Evolutionary conservation across 164 flowering plant genomes (phyloP), one percentile per base, ranked within the genome.

Genomic region (Tinospora cordifolia): DNA sequence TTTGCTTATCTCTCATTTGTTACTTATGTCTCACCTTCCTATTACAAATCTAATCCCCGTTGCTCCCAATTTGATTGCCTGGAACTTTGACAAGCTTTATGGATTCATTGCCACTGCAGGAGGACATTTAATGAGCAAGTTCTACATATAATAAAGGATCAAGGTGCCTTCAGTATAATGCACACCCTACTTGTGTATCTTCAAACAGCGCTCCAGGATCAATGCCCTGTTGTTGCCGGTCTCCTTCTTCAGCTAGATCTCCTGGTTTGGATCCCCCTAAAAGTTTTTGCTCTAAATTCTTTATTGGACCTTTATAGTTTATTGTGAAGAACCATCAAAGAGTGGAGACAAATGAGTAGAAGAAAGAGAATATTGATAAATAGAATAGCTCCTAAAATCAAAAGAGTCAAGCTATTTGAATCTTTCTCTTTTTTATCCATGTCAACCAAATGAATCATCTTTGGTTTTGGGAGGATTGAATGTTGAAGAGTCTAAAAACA

Each of bases 161-260:
- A 85, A 79, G 91, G 90, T 26, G 49, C 83, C 54, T 85, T 80
- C 63, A 88, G 90, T 68, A 84, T 88, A 66, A 88, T 86, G 93
- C 96, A 90, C 69, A 73, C 80, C 15, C 86, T 90, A 67, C 86
- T 90, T 10, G 72, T 82, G 36, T 86, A 81, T 76, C 82, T 88
- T 54, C 93, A 88, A 69, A 82, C 81, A 51, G 89, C 91, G 22
- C 79, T 63, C 66, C 83, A 40, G 38, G 87, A 87, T 38, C 88
- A 87, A 73, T 67, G 80, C 72, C 92, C 93, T 36, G 69, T 81
- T 21, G 81, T 86, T 64, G 93, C 96, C 26, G 85, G 96, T 75
- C 88, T 90, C 24, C 87, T 90, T 39, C 87, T 90, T 58, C 91
- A 90, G 69, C 96, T 90, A 69, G 96, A 90, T 81, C 82, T 90